These are phyloP conservation scores for Trichoderma endophyticum DNA, from an alignment of 2,329 filamentous ascomycete species.

Conservation along the genomic window DNA sequence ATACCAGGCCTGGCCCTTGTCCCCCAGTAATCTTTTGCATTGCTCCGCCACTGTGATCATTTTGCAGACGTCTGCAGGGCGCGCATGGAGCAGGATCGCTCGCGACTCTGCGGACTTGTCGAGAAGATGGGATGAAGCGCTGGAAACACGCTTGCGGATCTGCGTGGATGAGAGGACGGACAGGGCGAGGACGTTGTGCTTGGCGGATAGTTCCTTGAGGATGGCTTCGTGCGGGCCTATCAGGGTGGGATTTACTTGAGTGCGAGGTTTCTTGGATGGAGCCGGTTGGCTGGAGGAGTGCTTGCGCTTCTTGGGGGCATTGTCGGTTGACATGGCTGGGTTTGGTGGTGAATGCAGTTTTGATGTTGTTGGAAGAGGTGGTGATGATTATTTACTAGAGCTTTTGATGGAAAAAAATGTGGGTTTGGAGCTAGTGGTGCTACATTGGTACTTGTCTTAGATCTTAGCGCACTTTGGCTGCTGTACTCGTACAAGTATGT, in stretches of 20 bases:
- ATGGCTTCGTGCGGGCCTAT: constrained; percentile 41
- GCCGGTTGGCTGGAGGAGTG: neutral
- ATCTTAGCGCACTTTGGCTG: neutral
- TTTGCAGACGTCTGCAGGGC: constrained; percentile 55
- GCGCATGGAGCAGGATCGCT: constrained; percentile 50
- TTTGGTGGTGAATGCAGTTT: neutral
- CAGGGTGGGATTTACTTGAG: constrained; percentile 24
- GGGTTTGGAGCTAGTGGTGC: constrained; percentile 6
- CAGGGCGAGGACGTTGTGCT: constrained; percentile 49
- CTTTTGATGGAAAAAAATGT: constrained; percentile 5
- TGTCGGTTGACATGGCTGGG: constrained; percentile 12
- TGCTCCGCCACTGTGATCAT: constrained; percentile 67
- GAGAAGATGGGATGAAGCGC: constrained; percentile 45
- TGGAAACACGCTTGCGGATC: constrained; percentile 53
- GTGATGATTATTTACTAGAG: neutral
- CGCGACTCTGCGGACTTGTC: constrained; percentile 26
- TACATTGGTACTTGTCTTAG: neutral
- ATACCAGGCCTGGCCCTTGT: constrained; percentile 47
- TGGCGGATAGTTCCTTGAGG: constrained; percentile 42
- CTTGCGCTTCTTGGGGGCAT: constrained; percentile 19
- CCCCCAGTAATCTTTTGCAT: constrained; percentile 53
- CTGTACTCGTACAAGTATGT: too few species aligned
- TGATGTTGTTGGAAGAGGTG: neutral
- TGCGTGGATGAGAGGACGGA: constrained; percentile 59
- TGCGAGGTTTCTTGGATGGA: constrained; percentile 17